Evolutionary conservation across 352 stramenopile genomes (phyloP).

Genomic region (Pythium aquatile): DNA sequence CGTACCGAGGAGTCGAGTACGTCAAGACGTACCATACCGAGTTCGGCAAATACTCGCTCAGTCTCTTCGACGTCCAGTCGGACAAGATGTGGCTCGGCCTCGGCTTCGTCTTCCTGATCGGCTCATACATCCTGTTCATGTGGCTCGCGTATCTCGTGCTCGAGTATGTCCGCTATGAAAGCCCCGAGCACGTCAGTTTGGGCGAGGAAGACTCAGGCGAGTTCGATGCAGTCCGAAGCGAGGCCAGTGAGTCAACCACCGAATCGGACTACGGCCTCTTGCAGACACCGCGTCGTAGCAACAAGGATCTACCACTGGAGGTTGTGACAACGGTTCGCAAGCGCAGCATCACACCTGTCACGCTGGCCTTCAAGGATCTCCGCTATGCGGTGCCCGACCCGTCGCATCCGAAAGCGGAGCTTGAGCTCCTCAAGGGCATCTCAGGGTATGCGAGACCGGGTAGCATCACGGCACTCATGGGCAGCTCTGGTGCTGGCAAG

Average conservation of each 20-base stretch:
- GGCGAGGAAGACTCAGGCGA: background rate
- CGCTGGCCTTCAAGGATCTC: conserved; percentile 43
- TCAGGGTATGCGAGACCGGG: conserved; percentile 46
- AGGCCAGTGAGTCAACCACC: no score
- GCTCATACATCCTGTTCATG: conserved; percentile 31
- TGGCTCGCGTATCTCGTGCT: conserved; percentile 23
- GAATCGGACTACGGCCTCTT: background rate
- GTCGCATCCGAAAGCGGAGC: conserved; percentile 24
- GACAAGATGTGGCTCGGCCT: conserved; percentile 24
- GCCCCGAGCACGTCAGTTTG: background rate
- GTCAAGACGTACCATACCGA: background rate
- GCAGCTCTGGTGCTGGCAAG: conserved; percentile 83
- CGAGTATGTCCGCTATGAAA: conserved; percentile 30
- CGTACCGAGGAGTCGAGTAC: conserved; percentile 31
- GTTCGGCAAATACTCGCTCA: conserved; percentile 26
- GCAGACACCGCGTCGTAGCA: background rate
- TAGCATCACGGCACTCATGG: conserved; percentile 69
- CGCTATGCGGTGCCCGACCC: conserved; percentile 40
- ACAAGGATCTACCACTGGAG: background rate
- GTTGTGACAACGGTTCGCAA: background rate
- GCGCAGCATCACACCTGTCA: conserved; percentile 25
- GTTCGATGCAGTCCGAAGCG: background rate
- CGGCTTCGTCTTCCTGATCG: conserved; percentile 25
- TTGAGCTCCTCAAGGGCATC: conserved; percentile 59
- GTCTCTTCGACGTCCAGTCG: conserved; percentile 18